These are phyloP conservation scores for Thalassiosira mediterranea DNA, from an alignment of 352 stramenopile species.

Conservation along the genomic window DNA sequence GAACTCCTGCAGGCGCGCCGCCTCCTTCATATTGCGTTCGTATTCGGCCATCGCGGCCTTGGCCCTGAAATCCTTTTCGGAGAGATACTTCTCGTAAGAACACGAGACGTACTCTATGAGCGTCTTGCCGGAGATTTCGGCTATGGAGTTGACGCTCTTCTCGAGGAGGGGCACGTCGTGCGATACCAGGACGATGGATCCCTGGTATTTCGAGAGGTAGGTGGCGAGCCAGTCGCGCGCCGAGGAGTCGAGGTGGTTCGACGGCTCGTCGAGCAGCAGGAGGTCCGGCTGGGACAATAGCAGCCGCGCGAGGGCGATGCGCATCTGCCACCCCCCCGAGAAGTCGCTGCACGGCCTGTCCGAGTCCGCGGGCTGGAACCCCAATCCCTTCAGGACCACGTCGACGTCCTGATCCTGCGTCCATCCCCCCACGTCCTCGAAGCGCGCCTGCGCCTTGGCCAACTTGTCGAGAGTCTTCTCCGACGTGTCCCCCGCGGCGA, in stretches of 20 bases:
- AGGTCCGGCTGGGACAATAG: constrained; percentile 96
- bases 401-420: constrained; percentile 88
- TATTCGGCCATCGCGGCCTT: constrained; percentile 74
- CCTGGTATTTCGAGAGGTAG: constrained; percentile 95
- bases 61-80: constrained; percentile 78
- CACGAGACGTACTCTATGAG: constrained; percentile 82
- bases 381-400: constrained; percentile 94
- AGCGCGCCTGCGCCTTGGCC: constrained; percentile 63
- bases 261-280: constrained; percentile 97
- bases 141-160: constrained; percentile 88
- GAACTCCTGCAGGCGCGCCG: constrained; percentile 71
- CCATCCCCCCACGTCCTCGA: constrained; percentile 82
- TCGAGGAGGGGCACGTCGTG: constrained; percentile 97
- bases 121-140: constrained; percentile 72
- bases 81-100: constrained; percentile 83
- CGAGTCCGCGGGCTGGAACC: constrained; percentile 93
- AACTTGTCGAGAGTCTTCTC: constrained; percentile 80
- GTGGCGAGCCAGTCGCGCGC: constrained; percentile 96
- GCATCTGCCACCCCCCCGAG: constrained; percentile 95
- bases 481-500: constrained; percentile 64
- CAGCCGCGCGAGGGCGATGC: constrained; percentile 93
- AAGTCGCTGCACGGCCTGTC: constrained; percentile 94
- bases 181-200: constrained; percentile 95
- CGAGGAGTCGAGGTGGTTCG: constrained; percentile 97
- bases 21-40: constrained; percentile 82